Evolutionary conservation across 2,329 filamentous ascomycete genomes (phyloP).

Genomic region (Metarhizium album): DNA sequence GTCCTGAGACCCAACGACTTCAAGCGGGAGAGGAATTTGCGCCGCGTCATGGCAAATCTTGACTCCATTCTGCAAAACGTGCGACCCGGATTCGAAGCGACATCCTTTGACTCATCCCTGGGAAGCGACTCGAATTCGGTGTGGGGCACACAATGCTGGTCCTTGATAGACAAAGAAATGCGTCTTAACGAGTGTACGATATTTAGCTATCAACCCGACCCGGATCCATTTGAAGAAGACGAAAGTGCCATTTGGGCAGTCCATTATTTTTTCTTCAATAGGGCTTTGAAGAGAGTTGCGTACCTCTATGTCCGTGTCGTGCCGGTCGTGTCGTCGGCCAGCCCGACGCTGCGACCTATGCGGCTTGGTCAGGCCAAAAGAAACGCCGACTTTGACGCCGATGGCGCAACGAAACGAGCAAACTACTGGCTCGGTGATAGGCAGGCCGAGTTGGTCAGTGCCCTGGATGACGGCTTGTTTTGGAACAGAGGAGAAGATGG

Average conservation of each 20-base stretch:
- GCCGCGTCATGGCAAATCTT: conserved; percentile 74
- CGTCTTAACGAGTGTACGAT: conserved; percentile 76
- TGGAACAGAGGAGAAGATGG: conserved; percentile 51
- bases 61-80: conserved; percentile 83
- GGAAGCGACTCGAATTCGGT: conserved; percentile 43
- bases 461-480: conserved; percentile 33
- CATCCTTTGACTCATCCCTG: conserved; percentile 30
- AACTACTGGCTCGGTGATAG: conserved; percentile 78
- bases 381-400: conserved; percentile 21
- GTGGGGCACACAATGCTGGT: conserved; percentile 90
- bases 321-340: conserved; percentile 58
- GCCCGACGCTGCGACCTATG: conserved; percentile 34
- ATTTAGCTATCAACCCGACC: conserved; percentile 81
- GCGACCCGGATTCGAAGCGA: conserved; percentile 49
- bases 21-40: conserved; percentile 68
- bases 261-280: conserved; percentile 98
- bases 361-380: conserved; percentile 18
- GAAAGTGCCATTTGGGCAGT: conserved; percentile 90
- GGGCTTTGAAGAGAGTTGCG: conserved; percentile 78
- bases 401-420: conserved; percentile 55
- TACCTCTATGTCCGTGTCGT: conserved; percentile 91
- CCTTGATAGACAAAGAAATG: conserved; percentile 90
- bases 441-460: conserved; percentile 35
- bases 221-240: conserved; percentile 84
- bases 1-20: conserved; percentile 85